Conservation (phyloP, 176 grass and related monocot genomes). For the Oryza meridionalis region DNA sequence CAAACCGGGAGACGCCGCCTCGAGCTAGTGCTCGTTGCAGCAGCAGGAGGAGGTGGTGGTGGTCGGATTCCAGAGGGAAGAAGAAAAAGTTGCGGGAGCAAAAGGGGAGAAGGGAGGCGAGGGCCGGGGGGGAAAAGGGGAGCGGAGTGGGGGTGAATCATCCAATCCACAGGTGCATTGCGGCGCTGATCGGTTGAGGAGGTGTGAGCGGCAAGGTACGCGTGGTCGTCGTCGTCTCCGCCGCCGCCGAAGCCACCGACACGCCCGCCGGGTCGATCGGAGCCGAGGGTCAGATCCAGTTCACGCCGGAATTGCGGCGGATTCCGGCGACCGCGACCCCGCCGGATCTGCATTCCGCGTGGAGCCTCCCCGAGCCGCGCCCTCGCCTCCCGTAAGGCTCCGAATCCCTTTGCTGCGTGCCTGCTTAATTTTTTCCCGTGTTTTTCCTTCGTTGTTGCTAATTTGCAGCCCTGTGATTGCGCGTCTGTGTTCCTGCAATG, state of each 20-base stretch:
- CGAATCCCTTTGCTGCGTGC: background rate
- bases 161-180: slow-evolving; percentile 6
- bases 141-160: slow-evolving; percentile 6
- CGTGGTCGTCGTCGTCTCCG: background rate
- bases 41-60: background rate
- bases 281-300: slow-evolving; percentile 46
- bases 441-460: background rate
- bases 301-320: slow-evolving; percentile 31
- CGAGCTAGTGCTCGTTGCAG: slow-evolving; percentile 4
- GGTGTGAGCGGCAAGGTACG: slow-evolving; percentile 46
- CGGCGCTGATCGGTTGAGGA: background rate
- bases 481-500: background rate
- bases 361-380: background rate
- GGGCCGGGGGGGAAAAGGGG: background rate
- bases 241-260: slow-evolving; percentile 30
- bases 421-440: background rate
- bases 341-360: slow-evolving; percentile 55
- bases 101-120: slow-evolving; percentile 31
- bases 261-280: slow-evolving; percentile 38
- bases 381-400: slow-evolving; percentile 38
- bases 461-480: background rate
- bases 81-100: slow-evolving; percentile 2
- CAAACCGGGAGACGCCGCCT: slow-evolving; percentile 6
- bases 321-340: slow-evolving; percentile 26
- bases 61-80: slow-evolving; percentile 43